Conservation (phyloP, 2,329 filamentous ascomycete genomes). For the Fusarium pilosicola region DNA sequence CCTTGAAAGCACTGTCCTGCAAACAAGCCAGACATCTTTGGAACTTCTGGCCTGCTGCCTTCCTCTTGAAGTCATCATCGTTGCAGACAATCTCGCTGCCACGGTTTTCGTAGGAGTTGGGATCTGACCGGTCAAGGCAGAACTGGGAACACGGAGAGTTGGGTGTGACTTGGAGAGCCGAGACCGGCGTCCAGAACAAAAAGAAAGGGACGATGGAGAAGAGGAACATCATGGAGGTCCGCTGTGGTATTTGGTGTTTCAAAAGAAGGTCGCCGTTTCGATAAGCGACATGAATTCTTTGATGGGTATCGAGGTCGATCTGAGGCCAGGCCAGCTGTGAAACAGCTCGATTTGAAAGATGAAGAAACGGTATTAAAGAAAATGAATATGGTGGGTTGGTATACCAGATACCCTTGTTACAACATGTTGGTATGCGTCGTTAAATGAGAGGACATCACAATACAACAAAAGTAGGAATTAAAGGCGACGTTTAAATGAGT, state of each 20-base stretch:
- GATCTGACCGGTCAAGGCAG: slow-evolving; percentile 59
- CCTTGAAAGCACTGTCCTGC: slow-evolving; percentile 60
- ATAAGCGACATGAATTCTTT: not conserved
- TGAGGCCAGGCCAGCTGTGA: slow-evolving; percentile 36
- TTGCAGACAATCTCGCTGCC: slow-evolving; percentile 59
- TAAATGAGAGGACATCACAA: not conserved
- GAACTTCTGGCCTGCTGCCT: slow-evolving; percentile 56
- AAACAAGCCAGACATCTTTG: slow-evolving; percentile 63
- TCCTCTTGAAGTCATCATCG: slow-evolving; percentile 55
- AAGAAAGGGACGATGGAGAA: slow-evolving; percentile 7
- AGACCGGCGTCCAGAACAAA: slow-evolving; percentile 41
- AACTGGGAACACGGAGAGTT: slow-evolving; percentile 64
- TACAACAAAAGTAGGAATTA: not conserved
- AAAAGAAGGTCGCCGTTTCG: slow-evolving; percentile 4
- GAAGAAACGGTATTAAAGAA: not conserved
- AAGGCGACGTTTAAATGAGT: slow-evolving; percentile 1
- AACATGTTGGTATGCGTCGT: slow-evolving; percentile 6
- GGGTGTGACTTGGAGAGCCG: slow-evolving; percentile 61
- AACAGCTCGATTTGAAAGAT: slow-evolving; percentile 12
- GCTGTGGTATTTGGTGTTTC: slow-evolving; percentile 6
- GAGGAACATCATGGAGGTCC: slow-evolving; percentile 5
- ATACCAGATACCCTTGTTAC: slow-evolving; percentile 26
- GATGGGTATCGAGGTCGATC: not conserved
- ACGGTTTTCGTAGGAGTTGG: slow-evolving; percentile 57
- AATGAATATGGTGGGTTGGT: not conserved